phyloP scores from a whole-genome alignment of 768 basidiomycete genomes.

The Agrocybe praecox region DNA sequence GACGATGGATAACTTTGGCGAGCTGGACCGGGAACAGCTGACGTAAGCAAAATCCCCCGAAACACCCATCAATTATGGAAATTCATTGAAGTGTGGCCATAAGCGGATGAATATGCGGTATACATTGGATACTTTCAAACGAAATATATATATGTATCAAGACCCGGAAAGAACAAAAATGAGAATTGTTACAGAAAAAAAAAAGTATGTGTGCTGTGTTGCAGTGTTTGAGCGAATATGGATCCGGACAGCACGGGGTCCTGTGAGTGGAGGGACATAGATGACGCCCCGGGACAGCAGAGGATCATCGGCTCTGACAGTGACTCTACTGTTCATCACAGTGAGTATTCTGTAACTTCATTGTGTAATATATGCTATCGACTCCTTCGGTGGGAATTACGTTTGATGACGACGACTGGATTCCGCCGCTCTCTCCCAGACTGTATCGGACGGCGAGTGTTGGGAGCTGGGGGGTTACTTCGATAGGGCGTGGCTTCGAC shows the following conservation, averaged over 20 bases:
- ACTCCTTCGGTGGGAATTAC: constrained; percentile 58
- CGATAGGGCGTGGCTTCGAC: constrained; percentile 80
- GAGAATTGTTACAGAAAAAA: too few species aligned
- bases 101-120: not conserved
- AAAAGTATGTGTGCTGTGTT: not conserved
- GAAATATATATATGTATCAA: not conserved
- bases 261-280: constrained; percentile 7
- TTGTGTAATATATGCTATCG: constrained; percentile 55
- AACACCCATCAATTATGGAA: constrained; percentile 4
- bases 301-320: constrained; percentile 13
- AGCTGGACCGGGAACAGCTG: constrained; percentile 19
- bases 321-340: constrained; percentile 15
- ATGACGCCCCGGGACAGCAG: constrained; percentile 7
- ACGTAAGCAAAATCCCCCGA: constrained; percentile 27
- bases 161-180: too few species aligned
- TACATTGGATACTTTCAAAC: not conserved
- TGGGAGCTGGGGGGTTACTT: constrained; percentile 85
- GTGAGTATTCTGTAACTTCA: constrained; percentile 15
- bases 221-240: too few species aligned
- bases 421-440: constrained; percentile 46
- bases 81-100: not conserved
- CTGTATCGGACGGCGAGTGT: constrained; percentile 69
- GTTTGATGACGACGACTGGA: constrained; percentile 77
- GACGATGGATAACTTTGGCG: constrained; percentile 26
- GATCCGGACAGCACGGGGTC: constrained; percentile 15